Evolutionary conservation across 129 eudicot genomes (phyloP).

Genomic region (Calendula officinalis): DNA sequence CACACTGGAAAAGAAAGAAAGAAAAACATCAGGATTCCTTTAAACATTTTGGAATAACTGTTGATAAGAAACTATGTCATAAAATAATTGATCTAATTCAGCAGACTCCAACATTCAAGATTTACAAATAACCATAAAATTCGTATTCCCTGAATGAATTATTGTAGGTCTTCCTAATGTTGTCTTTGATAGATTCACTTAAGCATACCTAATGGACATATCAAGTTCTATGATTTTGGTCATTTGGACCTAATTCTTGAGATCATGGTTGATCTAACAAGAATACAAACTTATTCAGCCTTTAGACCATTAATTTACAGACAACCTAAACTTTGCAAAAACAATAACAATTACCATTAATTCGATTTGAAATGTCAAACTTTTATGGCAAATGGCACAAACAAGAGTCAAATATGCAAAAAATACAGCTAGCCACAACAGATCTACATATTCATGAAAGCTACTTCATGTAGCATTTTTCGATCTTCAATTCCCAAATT

Average conservation of each 20-base stretch:
- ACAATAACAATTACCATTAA: neutral
- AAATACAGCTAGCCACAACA: slow-evolving; percentile 4
- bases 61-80: neutral
- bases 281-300: too few relatives aligned
- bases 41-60: neutral
- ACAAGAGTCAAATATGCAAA: slow-evolving; percentile 8
- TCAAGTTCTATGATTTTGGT: neutral
- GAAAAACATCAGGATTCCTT: neutral
- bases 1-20: slow-evolving; percentile 7
- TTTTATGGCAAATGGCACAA: neutral
- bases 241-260: neutral
- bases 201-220: neutral
- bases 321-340: neutral
- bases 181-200: too few relatives aligned
- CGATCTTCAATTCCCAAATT: too few relatives aligned
- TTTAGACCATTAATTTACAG: too few relatives aligned
- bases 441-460: slow-evolving; percentile 18
- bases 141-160: neutral
- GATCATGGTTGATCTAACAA: slow-evolving; percentile 3
- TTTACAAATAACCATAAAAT: neutral
- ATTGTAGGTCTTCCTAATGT: neutral
- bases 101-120: slow-evolving; percentile 2
- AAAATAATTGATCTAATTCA: neutral
- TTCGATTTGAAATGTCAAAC: neutral
- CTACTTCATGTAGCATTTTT: slow-evolving; percentile 9